Base-by-base conservation (phyloP, 257 asterid species). In the Capsicum chinense region DNA sequence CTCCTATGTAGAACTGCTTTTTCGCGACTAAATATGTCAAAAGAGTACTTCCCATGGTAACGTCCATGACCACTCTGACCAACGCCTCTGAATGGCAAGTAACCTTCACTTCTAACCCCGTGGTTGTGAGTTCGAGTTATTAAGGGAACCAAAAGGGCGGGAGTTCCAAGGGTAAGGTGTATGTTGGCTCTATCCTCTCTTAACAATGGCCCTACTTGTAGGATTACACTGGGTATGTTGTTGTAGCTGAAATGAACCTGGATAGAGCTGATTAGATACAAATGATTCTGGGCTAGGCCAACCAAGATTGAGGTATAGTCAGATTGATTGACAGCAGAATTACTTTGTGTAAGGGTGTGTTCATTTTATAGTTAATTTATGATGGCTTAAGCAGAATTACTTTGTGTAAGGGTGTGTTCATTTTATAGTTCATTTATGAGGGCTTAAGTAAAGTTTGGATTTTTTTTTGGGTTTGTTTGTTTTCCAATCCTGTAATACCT, bases 31-130 rank as follows among this genome's bases (percentile, higher is more conserved):
- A 95, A 95, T 2, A 95, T 88, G 67, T 95, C 98, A 64, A 95
- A 95, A 19, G 97, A 92, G 89, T 88, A 92, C 91, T 95, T 95
- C 71, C 98, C 98, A 21, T 95, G 98, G 90, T 95, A 95, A 85
- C 98, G 89, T 48, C 98, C 98, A 3, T 87, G 84, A 3, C 99
- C 98, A 80, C 99, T 95, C 79, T 87, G 87, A 50, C 99, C 99
- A 5, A 95, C 93, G 21, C 99, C 98, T 83, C 98, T 98, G 66
- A 95, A 95, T 5, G 99, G 98, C 83, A 95, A 84, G 26, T 26
- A 26, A 26, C 26, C 26, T 26, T 26, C 26, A 26, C 26, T 26
- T 26, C 26, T 26, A 26, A 26, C 26, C 26, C 26, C 26, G 26
- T 26, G 26, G 26, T 26, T 26, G 26, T 26, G 26, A 26, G 26